Conservation (phyloP, 1,139 yeast genomes). For the Candida sojae region DNA sequence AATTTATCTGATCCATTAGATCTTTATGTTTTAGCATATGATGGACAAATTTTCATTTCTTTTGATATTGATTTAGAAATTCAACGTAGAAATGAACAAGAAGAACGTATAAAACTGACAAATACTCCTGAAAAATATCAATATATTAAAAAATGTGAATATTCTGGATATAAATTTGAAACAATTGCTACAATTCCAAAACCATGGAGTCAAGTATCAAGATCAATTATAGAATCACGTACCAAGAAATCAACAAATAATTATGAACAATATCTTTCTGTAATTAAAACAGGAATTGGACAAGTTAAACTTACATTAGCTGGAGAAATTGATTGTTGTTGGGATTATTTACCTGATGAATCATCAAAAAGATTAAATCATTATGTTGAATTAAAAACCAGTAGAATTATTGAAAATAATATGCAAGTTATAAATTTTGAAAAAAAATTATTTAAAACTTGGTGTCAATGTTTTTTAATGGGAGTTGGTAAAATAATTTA, state of each 20-base stretch:
- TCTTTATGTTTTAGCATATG: slow-evolving; percentile 63
- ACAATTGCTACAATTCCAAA: slow-evolving; percentile 69
- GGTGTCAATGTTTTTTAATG: slow-evolving; percentile 92
- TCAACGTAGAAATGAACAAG: slow-evolving; percentile 27
- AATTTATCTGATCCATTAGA: slow-evolving; percentile 57
- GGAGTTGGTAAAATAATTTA: slow-evolving; percentile 79
- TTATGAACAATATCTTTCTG: slow-evolving; percentile 74
- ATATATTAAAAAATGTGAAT: slow-evolving; percentile 47
- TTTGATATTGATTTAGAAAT: slow-evolving; percentile 49
- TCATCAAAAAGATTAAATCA: slow-evolving; percentile 55
- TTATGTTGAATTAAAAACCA: slow-evolving; percentile 85
- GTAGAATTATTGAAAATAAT: slow-evolving; percentile 53
- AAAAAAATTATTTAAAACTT: slow-evolving; percentile 68
- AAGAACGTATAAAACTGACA: slow-evolving; percentile 21
- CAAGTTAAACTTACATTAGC: slow-evolving; percentile 67
- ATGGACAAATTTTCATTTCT: slow-evolving; percentile 85
- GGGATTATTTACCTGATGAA: slow-evolving; percentile 71
- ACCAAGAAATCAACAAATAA: slow-evolving; percentile 59
- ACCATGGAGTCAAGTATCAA: slow-evolving; percentile 71
- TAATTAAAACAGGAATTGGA: slow-evolving; percentile 85
- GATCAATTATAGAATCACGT: slow-evolving; percentile 69
- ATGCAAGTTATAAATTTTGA: slow-evolving; percentile 65
- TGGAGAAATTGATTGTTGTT: slow-evolving; percentile 90
- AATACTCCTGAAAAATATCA: slow-evolving; percentile 38
- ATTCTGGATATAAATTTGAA: slow-evolving; percentile 85